Conservation (phyloP, 2,329 filamentous ascomycete genomes). For the Lachnellula subtilissima region DNA sequence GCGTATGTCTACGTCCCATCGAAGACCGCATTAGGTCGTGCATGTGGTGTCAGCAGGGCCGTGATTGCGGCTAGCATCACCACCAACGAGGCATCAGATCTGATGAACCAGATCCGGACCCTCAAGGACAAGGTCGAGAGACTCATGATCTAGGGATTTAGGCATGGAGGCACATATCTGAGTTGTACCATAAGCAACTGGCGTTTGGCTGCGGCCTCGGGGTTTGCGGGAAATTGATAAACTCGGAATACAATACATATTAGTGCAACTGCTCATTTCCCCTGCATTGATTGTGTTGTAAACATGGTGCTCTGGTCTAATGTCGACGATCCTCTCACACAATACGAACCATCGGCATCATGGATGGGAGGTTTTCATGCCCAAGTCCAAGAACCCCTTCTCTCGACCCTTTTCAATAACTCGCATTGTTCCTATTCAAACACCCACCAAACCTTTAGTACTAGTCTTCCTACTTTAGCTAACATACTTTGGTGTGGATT, state of each 20-base stretch:
- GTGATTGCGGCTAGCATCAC: constrained; percentile 89
- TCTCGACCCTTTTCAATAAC: too few species aligned
- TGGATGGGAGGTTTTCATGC: too few species aligned
- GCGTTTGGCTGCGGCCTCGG: constrained; percentile 14
- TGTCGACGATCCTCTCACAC: too few species aligned
- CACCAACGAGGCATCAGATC: constrained; percentile 83
- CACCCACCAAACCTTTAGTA: too few species aligned
- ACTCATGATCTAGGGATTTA: constrained; percentile 70
- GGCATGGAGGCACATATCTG: neutral
- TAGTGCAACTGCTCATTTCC: neutral
- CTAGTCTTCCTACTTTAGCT: too few species aligned
- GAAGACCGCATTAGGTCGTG: constrained; percentile 82
- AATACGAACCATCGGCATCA: too few species aligned
- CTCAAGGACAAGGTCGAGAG: constrained; percentile 96
- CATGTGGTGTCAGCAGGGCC: constrained; percentile 81
- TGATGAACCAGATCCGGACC: constrained; percentile 79
- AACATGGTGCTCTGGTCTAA: too few species aligned
- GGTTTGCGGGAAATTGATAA: constrained; percentile 1
- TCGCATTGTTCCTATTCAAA: too few species aligned
- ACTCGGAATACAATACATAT: neutral
- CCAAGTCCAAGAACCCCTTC: too few species aligned
- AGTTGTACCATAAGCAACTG: constrained; percentile 9
- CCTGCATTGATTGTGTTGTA: too few species aligned
- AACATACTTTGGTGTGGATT: too few species aligned
- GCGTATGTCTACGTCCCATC: constrained; percentile 67